A percentile compares a stretch with the other conserved stretches of the same genome.
Evolutionary conservation across 2,329 filamentous ascomycete species (phyloP).

Genomic region (Colletotrichum musicola): DNA sequence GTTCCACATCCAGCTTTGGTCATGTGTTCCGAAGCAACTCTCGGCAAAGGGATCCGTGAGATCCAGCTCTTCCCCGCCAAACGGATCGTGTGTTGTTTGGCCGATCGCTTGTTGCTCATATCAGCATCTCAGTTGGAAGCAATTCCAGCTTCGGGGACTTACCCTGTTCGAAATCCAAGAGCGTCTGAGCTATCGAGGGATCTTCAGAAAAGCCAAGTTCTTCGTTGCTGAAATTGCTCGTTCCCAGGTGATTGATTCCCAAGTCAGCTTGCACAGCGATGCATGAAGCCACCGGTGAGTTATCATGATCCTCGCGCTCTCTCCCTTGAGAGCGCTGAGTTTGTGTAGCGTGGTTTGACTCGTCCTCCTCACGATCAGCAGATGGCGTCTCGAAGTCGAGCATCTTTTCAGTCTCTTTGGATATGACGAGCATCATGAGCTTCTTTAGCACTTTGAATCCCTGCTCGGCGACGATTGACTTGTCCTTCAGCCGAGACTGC

Average conservation of each 20-base stretch:
- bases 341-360: too few species aligned
- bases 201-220: slow-evolving; percentile 2
- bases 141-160: not conserved
- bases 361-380: too few species aligned
- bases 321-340: not conserved
- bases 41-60: not conserved
- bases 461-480: slow-evolving; percentile 41
- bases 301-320: not conserved
- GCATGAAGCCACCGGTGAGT: not conserved
- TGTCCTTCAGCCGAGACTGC: slow-evolving; percentile 39
- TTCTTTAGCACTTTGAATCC: slow-evolving; percentile 41
- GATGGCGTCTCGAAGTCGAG: slow-evolving; percentile 31
- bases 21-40: not conserved
- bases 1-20: slow-evolving; percentile 10
- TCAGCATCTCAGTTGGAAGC: not conserved
- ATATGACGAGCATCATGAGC: slow-evolving; percentile 42
- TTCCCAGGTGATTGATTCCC: not conserved
- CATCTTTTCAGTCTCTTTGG: slow-evolving; percentile 41
- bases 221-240: not conserved
- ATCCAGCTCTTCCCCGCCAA: not conserved
- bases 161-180: slow-evolving; percentile 15
- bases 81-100: not conserved
- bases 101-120: not conserved
- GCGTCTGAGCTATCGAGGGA: slow-evolving; percentile 3
- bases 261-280: not conserved